These are phyloP conservation scores for Filosporella fistucella DNA, from an alignment of 495 filamentous ascomycete species.

Conservation along the genomic window DNA sequence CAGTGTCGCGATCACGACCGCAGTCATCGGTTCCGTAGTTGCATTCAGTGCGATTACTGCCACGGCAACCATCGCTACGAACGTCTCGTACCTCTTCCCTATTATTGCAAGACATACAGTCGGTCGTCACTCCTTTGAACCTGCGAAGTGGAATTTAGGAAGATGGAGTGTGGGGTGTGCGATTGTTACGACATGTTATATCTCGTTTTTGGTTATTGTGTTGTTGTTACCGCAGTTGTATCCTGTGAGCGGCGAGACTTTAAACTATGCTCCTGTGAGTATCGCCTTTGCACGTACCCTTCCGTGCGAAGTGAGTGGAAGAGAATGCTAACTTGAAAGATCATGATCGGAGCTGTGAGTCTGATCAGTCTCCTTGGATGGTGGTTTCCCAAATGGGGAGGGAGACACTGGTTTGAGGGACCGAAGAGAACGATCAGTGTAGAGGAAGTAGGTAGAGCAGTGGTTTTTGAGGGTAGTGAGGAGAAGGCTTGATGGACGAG, in stretches of 20 bases:
- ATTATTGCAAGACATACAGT: slow-evolving; percentile 30
- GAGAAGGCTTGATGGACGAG: neutral
- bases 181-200: slow-evolving; percentile 17
- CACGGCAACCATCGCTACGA: slow-evolving; percentile 29
- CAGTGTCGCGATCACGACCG: slow-evolving; percentile 22
- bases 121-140: slow-evolving; percentile 26
- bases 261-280: slow-evolving; percentile 29
- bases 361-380: slow-evolving; percentile 22
- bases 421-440: slow-evolving; percentile 25
- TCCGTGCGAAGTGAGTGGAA: too few species aligned
- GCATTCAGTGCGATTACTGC: slow-evolving; percentile 31
- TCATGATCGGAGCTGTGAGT: slow-evolving; percentile 25
- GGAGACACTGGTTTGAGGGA: slow-evolving; percentile 23
- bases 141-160: slow-evolving; percentile 29
- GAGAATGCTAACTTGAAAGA: too few species aligned
- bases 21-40: slow-evolving; percentile 30
- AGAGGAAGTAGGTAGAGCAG: slow-evolving; percentile 8
- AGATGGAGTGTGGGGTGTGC: slow-evolving; percentile 9
- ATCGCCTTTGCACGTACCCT: too few species aligned
- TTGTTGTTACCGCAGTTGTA: slow-evolving; percentile 26
- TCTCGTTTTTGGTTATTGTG: slow-evolving; percentile 24
- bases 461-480: slow-evolving; percentile 1
- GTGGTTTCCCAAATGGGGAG: slow-evolving; percentile 20
- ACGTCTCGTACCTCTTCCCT: slow-evolving; percentile 29
- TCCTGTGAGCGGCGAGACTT: slow-evolving; percentile 21